phyloP scores from a whole-genome alignment of 192 early-diverging fungal species.

The Coemansia nantahalensis region DNA sequence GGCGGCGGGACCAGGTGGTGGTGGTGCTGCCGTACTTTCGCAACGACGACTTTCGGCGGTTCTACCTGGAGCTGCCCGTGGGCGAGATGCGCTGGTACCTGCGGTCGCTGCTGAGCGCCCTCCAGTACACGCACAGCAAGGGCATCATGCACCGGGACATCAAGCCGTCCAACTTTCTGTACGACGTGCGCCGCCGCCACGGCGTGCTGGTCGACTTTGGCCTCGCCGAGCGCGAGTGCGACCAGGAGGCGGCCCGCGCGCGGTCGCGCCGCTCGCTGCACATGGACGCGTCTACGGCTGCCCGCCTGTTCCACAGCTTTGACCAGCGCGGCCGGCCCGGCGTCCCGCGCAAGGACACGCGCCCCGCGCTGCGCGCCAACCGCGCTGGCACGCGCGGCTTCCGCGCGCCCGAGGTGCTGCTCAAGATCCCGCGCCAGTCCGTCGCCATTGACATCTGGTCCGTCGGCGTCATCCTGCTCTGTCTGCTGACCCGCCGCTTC shows the following conservation, averaged over 20 bases:
- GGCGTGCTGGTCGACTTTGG: constrained; percentile 95
- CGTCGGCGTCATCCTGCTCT: constrained; percentile 82
- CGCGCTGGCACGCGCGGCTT: constrained; percentile 93
- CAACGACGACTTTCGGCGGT: constrained; percentile 77
- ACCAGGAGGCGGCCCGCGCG: constrained; percentile 31
- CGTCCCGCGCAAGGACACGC: constrained; percentile 43
- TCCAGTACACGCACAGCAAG: constrained; percentile 67
- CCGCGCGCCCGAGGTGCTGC: constrained; percentile 88
- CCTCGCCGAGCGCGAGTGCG: constrained; percentile 64
- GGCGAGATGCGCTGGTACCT: constrained; percentile 77
- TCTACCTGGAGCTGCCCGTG: constrained; percentile 60
- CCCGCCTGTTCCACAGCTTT: constrained; percentile 40
- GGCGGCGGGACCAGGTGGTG: constrained; percentile 78
- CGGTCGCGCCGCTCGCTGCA: constrained; percentile 40
- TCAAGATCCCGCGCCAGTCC: constrained; percentile 77
- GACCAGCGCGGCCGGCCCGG: constrained; percentile 45
- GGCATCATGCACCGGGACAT: constrained; percentile 89
- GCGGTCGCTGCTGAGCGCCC: constrained; percentile 64
- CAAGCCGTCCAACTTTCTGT: constrained; percentile 97
- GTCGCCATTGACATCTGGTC: constrained; percentile 90
- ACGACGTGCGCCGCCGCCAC: constrained; percentile 59
- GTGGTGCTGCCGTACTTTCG: constrained; percentile 81
- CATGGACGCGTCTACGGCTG: constrained; percentile 46
- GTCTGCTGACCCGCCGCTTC: constrained; percentile 74
- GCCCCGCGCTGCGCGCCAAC: constrained; percentile 69